Base-by-base conservation (phyloP, 1,284 basidiomycete species). In the Apiotrichum gamsii region DNA sequence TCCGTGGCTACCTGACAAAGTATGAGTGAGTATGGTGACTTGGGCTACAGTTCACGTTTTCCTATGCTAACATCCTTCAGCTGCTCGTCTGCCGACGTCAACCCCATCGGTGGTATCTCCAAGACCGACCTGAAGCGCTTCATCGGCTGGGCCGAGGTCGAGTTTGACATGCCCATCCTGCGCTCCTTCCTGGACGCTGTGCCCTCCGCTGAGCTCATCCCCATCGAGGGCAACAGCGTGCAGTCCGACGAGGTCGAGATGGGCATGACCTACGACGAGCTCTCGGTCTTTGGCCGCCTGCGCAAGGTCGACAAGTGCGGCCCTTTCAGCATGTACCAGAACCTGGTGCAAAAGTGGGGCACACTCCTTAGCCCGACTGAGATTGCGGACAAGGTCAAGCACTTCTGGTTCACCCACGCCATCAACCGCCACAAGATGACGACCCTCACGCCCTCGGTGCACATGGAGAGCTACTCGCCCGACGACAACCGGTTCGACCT, bases 401-500 rank as follows among this genome's bases (percentile, higher is more conserved):
- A 84, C 47, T 98, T 98, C 78, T 98, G 90, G 78, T 95, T 93
- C 64, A 90, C 94, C 69, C 84, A 99, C 61, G 94, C 94, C 0
- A 79, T 93, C 49, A 99, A 98, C 71, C 76, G 95, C 44, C 94
- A 98, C 74, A 98, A 98, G 80, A 98, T 98, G 94, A 98, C 95
- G 9, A 98, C 93, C 0, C 68, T 99, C 53, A 98, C 95, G 1
- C 95, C 94, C 1, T 81, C 88, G 3, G 97, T 98, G 60, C 95
- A 98, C 70, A 93, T 95, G 56, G 91, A 84, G 57, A 61, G 84
- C 74, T 43, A 34, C 38, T 18, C 31, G 2, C 34, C 52, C 39
- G 43, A 49, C 32, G 51, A 49, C 34, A 48, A 54, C 44, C 47
- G 36, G 57, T 98, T 94, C 65, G 94, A 99, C 69, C 71, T 97